Conservation (phyloP, 805 yeast genomes). For the Myxozyma mucilagina region DNA sequence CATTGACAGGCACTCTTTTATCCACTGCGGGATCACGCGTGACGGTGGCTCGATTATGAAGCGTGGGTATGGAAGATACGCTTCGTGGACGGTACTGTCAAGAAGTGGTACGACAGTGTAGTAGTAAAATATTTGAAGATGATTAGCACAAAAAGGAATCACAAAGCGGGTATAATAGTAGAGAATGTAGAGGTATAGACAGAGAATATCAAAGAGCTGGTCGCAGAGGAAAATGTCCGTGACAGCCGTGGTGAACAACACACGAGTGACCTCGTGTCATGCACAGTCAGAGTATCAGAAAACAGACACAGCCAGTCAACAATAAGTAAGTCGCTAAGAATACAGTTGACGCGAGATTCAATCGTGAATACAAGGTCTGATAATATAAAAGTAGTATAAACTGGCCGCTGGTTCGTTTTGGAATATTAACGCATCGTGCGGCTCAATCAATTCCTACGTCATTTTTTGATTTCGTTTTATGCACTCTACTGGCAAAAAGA, state of each 20-base stretch:
- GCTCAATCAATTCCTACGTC: too few species aligned
- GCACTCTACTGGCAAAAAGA: too few species aligned
- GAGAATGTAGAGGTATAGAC: background rate
- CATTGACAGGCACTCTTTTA: slow-evolving; percentile 10
- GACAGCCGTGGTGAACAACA: background rate
- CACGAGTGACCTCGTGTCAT: too few species aligned
- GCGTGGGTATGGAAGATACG: background rate
- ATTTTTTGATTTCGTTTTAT: too few species aligned
- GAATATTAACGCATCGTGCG: too few species aligned
- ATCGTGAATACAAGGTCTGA: too few species aligned
- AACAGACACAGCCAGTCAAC: background rate
- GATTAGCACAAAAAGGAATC: background rate
- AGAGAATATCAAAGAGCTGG: background rate
- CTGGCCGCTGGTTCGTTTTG: too few species aligned
- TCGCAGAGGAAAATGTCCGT: background rate
- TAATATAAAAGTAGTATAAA: too few species aligned
- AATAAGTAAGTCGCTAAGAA: too few species aligned
- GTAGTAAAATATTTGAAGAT: background rate
- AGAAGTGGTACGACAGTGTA: background rate
- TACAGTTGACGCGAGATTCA: too few species aligned
- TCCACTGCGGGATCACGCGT: slow-evolving; percentile 3
- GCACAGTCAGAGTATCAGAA: background rate
- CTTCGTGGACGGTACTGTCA: background rate
- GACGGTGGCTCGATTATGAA: background rate
- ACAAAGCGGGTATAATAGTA: background rate